phyloP scores from a whole-genome alignment of 2,329 filamentous ascomycete species.

The Sporothrix pseudoabietina region DNA sequence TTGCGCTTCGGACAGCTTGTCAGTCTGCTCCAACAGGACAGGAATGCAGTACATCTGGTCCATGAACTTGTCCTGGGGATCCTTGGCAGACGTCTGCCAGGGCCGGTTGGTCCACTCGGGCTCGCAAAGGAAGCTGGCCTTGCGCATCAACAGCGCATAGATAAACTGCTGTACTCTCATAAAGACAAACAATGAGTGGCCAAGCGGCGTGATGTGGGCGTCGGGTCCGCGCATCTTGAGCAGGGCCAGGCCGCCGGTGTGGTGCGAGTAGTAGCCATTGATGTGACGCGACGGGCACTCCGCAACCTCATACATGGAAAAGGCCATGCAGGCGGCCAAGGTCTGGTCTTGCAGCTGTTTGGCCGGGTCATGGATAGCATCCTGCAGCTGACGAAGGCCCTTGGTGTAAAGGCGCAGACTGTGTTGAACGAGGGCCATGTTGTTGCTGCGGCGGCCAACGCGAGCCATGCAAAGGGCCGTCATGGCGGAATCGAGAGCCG shows the following conservation, averaged over 20 bases:
- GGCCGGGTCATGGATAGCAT: slow-evolving; percentile 30
- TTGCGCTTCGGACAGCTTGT: slow-evolving; percentile 12
- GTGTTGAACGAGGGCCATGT: slow-evolving; percentile 31
- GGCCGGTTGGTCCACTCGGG: slow-evolving; percentile 33
- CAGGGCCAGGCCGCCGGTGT: slow-evolving; percentile 34
- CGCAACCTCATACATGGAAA: slow-evolving; percentile 36
- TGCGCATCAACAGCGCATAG: slow-evolving; percentile 31
- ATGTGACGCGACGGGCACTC: slow-evolving; percentile 33
- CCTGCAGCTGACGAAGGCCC: slow-evolving; percentile 31
- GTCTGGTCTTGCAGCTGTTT: slow-evolving; percentile 31
- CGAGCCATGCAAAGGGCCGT: slow-evolving; percentile 32
- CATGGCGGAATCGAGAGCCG: slow-evolving; percentile 32
- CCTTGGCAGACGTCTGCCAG: slow-evolving; percentile 32
- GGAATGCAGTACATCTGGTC: slow-evolving; percentile 35
- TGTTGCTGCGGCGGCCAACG: slow-evolving; percentile 27
- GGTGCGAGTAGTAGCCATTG: slow-evolving; percentile 35
- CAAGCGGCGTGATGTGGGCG: slow-evolving; percentile 32
- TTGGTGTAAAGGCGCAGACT: slow-evolving; percentile 33
- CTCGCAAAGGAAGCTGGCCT: slow-evolving; percentile 32
- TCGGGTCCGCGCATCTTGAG: slow-evolving; percentile 35
- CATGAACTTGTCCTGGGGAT: slow-evolving; percentile 35
- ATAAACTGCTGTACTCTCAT: slow-evolving; percentile 36
- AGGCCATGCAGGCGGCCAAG: slow-evolving; percentile 35
- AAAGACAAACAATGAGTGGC: slow-evolving; percentile 34
- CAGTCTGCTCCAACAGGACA: slow-evolving; percentile 30